Base-by-base conservation (phyloP, 2,329 filamentous ascomycete species). In the Paraphoma chrysanthemicola region DNA sequence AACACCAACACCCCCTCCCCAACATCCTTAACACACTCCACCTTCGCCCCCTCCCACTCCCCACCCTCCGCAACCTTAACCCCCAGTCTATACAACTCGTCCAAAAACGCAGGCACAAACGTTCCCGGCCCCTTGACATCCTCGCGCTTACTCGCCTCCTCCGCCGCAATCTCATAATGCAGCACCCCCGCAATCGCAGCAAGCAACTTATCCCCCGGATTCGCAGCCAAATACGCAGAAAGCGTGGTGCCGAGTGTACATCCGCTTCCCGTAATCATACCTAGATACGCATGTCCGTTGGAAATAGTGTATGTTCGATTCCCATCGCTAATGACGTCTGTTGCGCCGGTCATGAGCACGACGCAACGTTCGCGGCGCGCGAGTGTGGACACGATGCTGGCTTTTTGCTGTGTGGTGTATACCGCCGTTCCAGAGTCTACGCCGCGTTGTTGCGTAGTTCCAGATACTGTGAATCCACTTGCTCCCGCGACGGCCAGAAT, bases 161-260 rank as follows among this genome's bases (percentile, higher is more conserved):
- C 89, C 0, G 92, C 91, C 1, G 88, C 88, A 62, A 90, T 85
- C 73, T 95, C 93, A 72, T 90, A 97, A 73, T 92, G 85, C 62
- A 95, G 74, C 16, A 96, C 78, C 0, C 84, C 93, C 0, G 92
- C 87, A 1, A 96, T 73, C 0, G 88, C 86, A 4, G 92, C 92
- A 1, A 87, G 77, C n/a, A 97, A 80, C 70, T 63, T 66, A 12
- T 66, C 70, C 33, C 42, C 53, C 14, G 45, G 62, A 43, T 61
- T 63, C 23, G 60, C 6, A 16, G 91, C 89, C 44, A 94, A 73
- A 73, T 90, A 89, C 49, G 91, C 89, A 17, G 91, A 92, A 47
- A 97, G 83, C 1, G 89, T 86, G 0, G 93, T 95, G 1, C 93
- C 94, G 6, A 97, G 83, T 5, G 91, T 90, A 75, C 94, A 98